Conservation (phyloP, 768 basidiomycete genomes). For the Chlorophyllum brunneum region DNA sequence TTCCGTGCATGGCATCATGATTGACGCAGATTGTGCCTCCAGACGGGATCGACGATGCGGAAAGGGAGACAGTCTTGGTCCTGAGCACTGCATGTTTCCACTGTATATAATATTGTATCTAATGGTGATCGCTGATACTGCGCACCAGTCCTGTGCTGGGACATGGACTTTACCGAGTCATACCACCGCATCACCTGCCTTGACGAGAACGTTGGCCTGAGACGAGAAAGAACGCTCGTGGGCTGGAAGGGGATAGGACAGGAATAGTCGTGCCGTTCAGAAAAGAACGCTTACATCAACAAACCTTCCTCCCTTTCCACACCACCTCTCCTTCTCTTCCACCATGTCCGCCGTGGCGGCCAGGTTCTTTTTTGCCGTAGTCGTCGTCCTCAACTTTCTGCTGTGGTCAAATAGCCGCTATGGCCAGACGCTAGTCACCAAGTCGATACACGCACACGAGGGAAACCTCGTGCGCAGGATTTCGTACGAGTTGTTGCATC, state of each 20-base stretch:
- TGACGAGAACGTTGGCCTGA: no score
- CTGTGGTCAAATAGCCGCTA: slow-evolving; percentile 65
- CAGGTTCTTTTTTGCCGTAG: slow-evolving; percentile 46
- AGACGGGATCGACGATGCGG: neutral
- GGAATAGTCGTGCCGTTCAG: no score
- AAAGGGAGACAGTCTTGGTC: slow-evolving; percentile 1
- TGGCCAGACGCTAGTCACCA: slow-evolving; percentile 28
- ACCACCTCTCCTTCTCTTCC: slow-evolving; percentile 13
- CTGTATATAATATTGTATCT: neutral
- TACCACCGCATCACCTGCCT: no score
- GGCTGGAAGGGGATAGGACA: no score
- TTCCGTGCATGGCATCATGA: neutral
- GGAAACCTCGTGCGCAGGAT: slow-evolving; percentile 40
- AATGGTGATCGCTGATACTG: no score
- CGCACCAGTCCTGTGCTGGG: no score
- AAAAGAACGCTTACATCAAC: no score
- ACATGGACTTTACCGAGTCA: no score
- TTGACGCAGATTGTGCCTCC: neutral
- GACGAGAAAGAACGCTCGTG: no score
- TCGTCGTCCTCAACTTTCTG: slow-evolving; percentile 53
- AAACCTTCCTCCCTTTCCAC: neutral
- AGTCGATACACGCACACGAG: slow-evolving; percentile 22
- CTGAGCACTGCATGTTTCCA: neutral
- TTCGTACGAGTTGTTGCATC: slow-evolving; percentile 31
- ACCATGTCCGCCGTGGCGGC: slow-evolving; percentile 46